Evolutionary conservation across 768 basidiomycete genomes (phyloP).

Genomic region (Tylopilus balloui): DNA sequence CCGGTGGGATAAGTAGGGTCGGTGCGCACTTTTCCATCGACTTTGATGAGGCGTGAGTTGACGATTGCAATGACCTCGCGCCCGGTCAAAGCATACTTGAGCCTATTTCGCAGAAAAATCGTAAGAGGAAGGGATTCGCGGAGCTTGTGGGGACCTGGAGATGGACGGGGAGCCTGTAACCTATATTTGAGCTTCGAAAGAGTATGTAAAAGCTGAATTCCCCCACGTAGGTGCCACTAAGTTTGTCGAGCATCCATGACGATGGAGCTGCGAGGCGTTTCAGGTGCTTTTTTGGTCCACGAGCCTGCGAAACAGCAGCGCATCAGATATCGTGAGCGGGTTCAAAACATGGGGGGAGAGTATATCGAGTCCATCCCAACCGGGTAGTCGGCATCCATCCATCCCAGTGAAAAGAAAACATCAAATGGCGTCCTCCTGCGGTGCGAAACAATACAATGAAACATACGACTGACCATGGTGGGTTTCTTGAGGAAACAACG

Average conservation of each 20-base stretch:
- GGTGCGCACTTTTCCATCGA: slow-evolving; percentile 97
- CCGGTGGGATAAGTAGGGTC: slow-evolving; percentile 96
- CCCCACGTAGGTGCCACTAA: slow-evolving; percentile 90
- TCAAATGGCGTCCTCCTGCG: background rate
- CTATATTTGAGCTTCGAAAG: slow-evolving; percentile 6
- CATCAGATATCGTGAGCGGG: slow-evolving; percentile 13
- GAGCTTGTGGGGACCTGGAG: slow-evolving; percentile 98
- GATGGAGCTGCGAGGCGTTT: slow-evolving; percentile 97
- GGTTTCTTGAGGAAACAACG: slow-evolving; percentile 26
- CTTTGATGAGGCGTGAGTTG: slow-evolving; percentile 95
- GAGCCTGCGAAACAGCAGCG: slow-evolving; percentile 52
- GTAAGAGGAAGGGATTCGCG: slow-evolving; percentile 96
- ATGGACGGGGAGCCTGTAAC: slow-evolving; percentile 88
- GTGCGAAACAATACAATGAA: background rate
- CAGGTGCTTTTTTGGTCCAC: slow-evolving; percentile 99
- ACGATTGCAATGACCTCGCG: slow-evolving; percentile 95
- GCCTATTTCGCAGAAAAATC: slow-evolving; percentile 96
- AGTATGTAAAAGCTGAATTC: background rate
- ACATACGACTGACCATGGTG: slow-evolving; percentile 31
- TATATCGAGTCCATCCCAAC: slow-evolving; percentile 20
- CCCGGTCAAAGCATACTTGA: slow-evolving; percentile 97
- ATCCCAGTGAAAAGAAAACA: slow-evolving; percentile 4
- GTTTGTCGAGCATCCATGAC: slow-evolving; percentile 99
- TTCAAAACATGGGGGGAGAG: background rate
- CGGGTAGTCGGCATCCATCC: slow-evolving; percentile 25